Evolutionary conservation across 768 basidiomycete species (phyloP).

Genomic region (Xerocomus spinulosus): DNA sequence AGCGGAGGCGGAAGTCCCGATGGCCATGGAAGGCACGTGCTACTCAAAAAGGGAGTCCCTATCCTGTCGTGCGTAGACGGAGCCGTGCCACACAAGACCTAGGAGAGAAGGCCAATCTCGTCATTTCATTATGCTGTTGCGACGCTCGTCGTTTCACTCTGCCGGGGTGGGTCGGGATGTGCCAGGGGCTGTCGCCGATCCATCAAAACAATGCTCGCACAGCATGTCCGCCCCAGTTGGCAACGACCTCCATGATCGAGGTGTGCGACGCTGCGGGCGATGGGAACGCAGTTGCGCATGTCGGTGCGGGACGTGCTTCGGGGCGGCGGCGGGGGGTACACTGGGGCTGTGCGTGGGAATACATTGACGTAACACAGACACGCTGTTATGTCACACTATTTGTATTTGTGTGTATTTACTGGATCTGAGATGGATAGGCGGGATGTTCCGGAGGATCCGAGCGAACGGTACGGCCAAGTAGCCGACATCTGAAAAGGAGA

Average conservation of each 20-base stretch:
- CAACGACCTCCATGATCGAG: too few relatives aligned
- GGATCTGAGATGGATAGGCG: conserved; percentile 31
- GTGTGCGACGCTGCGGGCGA: conserved; percentile 6
- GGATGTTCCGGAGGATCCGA: conserved; percentile 32
- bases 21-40: conserved; percentile 19
- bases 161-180: conserved; percentile 14
- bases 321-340: neutral
- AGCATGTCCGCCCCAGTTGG: neutral
- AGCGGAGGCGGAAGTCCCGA: conserved; percentile 30
- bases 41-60: conserved; percentile 21
- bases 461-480: conserved; percentile 32
- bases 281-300: conserved; percentile 14
- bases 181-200: conserved; percentile 18
- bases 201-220: conserved; percentile 6
- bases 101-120: conserved; percentile 28
- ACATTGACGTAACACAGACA: conserved; percentile 32
- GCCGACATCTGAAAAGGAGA: conserved; percentile 35
- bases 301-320: neutral
- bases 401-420: conserved; percentile 13
- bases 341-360: conserved; percentile 31
- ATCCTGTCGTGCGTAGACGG: too few relatives aligned
- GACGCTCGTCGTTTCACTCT: conserved; percentile 13
- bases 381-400: conserved; percentile 28
- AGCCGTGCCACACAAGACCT: conserved; percentile 11
- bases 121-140: conserved; percentile 22